These are phyloP conservation scores for Eucalyptus microcorys DNA, from an alignment of 345 rosid genomes.

Conservation along the genomic window DNA sequence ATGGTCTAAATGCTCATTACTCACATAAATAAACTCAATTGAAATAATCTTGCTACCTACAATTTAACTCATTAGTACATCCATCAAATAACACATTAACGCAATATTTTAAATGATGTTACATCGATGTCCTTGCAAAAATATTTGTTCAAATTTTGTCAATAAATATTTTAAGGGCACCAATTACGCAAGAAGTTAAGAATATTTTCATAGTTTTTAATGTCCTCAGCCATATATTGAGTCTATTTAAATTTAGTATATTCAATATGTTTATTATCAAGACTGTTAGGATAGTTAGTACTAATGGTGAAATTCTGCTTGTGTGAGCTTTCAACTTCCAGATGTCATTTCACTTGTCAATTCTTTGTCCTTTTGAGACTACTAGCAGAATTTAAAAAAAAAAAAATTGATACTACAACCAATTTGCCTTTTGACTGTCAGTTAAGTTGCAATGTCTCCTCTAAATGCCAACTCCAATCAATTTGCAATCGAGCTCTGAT, in stretches of 20 bases:
- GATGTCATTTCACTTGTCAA: neutral
- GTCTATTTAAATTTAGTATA: neutral
- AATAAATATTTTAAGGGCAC: neutral
- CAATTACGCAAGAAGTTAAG: no score
- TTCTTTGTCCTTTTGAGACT: no score
- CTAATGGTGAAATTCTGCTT: neutral
- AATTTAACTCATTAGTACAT: neutral
- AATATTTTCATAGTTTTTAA: neutral
- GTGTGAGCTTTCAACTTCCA: neutral
- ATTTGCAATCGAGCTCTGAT: no score
- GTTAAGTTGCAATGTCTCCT: no score
- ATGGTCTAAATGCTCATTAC: neutral
- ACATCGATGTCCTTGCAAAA: neutral
- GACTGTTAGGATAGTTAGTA: neutral
- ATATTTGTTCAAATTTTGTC: no score
- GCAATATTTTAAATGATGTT: neutral
- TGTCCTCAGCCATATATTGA: neutral
- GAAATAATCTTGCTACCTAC: neutral
- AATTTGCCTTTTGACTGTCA: no score
- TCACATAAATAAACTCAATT: neutral
- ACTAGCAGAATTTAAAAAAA: no score
- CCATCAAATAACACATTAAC: fast-evolving
- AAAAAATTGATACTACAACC: no score
- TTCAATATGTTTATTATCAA: neutral
- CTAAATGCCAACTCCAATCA: no score